Percentiles rank a stretch among this genome's conserved stretches.
Evolutionary conservation across 2,329 filamentous ascomycete genomes (phyloP).

Genomic region (Xylaria sp.): DNA sequence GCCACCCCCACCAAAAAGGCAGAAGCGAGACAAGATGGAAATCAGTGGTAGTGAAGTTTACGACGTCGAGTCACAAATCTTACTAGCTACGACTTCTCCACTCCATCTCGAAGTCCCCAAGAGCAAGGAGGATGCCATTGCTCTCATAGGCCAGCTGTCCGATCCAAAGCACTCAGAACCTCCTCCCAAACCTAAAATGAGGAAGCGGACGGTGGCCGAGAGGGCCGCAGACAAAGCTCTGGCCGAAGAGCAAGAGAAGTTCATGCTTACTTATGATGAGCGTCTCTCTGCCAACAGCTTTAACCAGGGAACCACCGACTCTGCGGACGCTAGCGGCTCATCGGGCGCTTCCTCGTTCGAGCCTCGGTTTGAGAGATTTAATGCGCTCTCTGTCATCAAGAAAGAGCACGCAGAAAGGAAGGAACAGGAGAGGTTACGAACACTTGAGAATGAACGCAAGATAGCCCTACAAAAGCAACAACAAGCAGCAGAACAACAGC

Average conservation of each 20-base stretch:
- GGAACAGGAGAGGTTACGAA: slow-evolving; percentile 78
- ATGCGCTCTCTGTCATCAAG: slow-evolving; percentile 87
- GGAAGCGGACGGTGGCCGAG: slow-evolving; percentile 94
- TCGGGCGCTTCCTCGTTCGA: slow-evolving; percentile 80
- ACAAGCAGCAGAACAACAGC: slow-evolving; percentile 53
- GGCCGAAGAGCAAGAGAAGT: slow-evolving; percentile 87
- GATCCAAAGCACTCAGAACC: slow-evolving; percentile 82
- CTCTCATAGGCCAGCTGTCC: slow-evolving; percentile 75
- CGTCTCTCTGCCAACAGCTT: slow-evolving; percentile 71
- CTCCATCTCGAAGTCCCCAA: slow-evolving; percentile 82
- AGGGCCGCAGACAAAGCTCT: slow-evolving; percentile 94
- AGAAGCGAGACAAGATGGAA: slow-evolving; percentile 78
- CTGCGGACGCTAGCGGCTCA: slow-evolving; percentile 78
- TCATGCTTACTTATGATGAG: slow-evolving; percentile 93
- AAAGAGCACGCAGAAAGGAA: slow-evolving; percentile 80
- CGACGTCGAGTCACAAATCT: slow-evolving; percentile 79
- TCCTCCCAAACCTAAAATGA: slow-evolving; percentile 84
- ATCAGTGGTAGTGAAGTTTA: slow-evolving; percentile 79
- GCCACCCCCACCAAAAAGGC: slow-evolving; percentile 71
- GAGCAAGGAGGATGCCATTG: slow-evolving; percentile 74
- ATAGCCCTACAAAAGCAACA: slow-evolving; percentile 60
- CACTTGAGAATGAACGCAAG: slow-evolving; percentile 68
- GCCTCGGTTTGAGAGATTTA: slow-evolving; percentile 89
- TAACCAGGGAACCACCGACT: slow-evolving; percentile 66
- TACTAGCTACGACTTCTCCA: slow-evolving; percentile 77